A percentile compares a stretch with the other conserved stretches of the same genome.
Evolutionary conservation across 1,139 yeast genomes (phyloP).

Genomic region (Schwanniomyces etchellsii): DNA sequence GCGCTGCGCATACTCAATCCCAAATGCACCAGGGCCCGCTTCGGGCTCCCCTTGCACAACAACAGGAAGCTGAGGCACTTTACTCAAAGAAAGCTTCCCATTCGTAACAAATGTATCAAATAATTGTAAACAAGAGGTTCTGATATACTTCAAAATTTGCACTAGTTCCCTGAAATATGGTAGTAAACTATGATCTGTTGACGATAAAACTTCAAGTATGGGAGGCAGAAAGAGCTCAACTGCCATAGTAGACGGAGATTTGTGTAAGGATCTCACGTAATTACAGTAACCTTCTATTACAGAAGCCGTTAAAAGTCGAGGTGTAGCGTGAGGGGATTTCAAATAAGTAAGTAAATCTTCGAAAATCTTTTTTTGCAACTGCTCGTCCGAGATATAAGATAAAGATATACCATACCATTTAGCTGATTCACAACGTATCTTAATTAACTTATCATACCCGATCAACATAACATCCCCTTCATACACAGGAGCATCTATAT

Average conservation of each 20-base stretch:
- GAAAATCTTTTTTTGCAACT: slow-evolving; percentile 30
- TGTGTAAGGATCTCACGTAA: slow-evolving; percentile 17
- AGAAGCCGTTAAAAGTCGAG: slow-evolving; percentile 66
- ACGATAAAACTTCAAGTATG: slow-evolving; percentile 29
- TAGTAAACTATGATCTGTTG: slow-evolving; percentile 31
- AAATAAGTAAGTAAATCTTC: slow-evolving; percentile 37
- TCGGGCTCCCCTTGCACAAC: slow-evolving; percentile 92
- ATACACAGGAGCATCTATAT: slow-evolving; percentile 90
- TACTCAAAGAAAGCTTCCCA: slow-evolving; percentile 70
- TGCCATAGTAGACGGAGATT: slow-evolving; percentile 12
- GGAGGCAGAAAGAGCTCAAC: slow-evolving; percentile 24
- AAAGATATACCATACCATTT: slow-evolving; percentile 70
- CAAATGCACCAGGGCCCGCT: slow-evolving; percentile 93
- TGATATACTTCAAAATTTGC: slow-evolving; percentile 76
- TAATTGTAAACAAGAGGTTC: slow-evolving; percentile 84
- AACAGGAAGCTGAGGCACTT: slow-evolving; percentile 78
- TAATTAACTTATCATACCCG: slow-evolving; percentile 68
- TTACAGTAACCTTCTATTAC: slow-evolving; percentile 70
- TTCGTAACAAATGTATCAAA: slow-evolving; percentile 70
- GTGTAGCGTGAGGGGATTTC: slow-evolving; percentile 69
- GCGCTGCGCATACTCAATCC: slow-evolving; percentile 70
- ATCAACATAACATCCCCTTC: slow-evolving; percentile 87
- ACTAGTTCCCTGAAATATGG: slow-evolving; percentile 78
- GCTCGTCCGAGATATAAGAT: slow-evolving; percentile 45
- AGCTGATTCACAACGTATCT: slow-evolving; percentile 74